Base-by-base conservation (phyloP, 257 asterid genomes). In the Nicotiana paniculata region DNA sequence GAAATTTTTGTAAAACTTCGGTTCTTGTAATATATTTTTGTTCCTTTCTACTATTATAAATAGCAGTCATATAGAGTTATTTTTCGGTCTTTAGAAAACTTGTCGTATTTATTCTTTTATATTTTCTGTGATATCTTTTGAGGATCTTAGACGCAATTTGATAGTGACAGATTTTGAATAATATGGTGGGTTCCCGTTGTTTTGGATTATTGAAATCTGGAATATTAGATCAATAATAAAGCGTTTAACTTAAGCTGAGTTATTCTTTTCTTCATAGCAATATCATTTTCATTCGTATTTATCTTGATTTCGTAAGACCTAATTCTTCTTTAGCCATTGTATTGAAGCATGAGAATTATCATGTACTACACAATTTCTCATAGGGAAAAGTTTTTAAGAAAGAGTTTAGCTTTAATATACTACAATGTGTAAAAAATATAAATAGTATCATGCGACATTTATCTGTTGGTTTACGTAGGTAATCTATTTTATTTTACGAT, bases 1-100 rank as follows among this genome's bases (percentile, higher is more conserved):
- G 84, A 87, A 30, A 74, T 66, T 85, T 84, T 85, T 80, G 78
- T 86, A 77, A 77, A 55, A 58, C 32, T 12, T 17, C n/a, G 28
- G 6, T 3, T 72, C 24, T 58, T 79, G 79, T 78, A 70, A 61
- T 26, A 43, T 39, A 66, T 39, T 59, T 39, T 54, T 61, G 46
- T 24, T 48, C 9, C 15, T 17, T 21, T 59, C 12, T 43, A 8
- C 24, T 21, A 59, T 53, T 59, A 18, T 37, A 35, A n/a, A 28
- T 74, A 48, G 79, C 0, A 72, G 26, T 74, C 8, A 48, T 74
- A 48, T 74, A 74, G 63, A 74, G 79, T 74, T 74, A 54, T 3
- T 72, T 46, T 26, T 48, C 24, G 79, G 12, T 74, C 43, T 48
- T 13, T 6, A n/a, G 0, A 37, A 1, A 21, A 24, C 24, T 72